Percentiles rank a stretch among this genome's conserved stretches.
Evolutionary conservation across 306 rosid species (phyloP).

Genomic region (Rosa chinensis): DNA sequence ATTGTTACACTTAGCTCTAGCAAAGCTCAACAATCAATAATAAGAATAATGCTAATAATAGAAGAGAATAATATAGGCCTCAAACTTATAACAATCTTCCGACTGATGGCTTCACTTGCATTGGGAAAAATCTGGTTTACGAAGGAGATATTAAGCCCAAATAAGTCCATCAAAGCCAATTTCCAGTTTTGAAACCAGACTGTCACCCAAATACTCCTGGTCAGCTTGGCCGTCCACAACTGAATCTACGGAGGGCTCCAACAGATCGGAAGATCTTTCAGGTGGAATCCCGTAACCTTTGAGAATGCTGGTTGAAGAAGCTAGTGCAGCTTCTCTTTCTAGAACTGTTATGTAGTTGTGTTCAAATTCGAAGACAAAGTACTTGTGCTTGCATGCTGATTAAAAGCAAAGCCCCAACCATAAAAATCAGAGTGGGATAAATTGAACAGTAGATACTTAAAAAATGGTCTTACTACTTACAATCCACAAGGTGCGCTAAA

Average conservation of each 20-base stretch:
- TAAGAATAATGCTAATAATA: background rate
- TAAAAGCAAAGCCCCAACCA: conserved; percentile 25
- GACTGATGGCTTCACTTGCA: conserved; percentile 4
- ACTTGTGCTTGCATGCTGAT: conserved; percentile 79
- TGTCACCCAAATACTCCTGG: conserved; percentile 51
- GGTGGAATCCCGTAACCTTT: conserved; percentile 81
- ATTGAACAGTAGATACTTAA: background rate
- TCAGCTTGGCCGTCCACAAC: conserved; percentile 39
- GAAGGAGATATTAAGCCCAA: conserved; percentile 52
- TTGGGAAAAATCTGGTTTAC: conserved; percentile 2
- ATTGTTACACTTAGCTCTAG: background rate
- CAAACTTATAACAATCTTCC: background rate
- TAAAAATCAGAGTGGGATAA: conserved; percentile 19
- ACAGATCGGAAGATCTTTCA: conserved; percentile 81
- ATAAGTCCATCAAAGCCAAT: conserved; percentile 71
- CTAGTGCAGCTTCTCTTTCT: conserved; percentile 64
- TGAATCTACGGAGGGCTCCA: conserved; percentile 64
- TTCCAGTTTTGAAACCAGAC: conserved; percentile 74
- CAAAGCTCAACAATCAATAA: background rate
- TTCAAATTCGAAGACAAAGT: conserved; percentile 82
- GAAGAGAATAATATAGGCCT: background rate
- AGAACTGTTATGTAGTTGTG: conserved; percentile 76
- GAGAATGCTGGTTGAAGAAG: conserved; percentile 71
- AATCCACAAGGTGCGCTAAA: conserved; percentile 83
- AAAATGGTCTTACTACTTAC: conserved; percentile 49